These are phyloP conservation scores for Glycyrrhiza uralensis DNA, from an alignment of 306 rosid species.

Conservation along the genomic window DNA sequence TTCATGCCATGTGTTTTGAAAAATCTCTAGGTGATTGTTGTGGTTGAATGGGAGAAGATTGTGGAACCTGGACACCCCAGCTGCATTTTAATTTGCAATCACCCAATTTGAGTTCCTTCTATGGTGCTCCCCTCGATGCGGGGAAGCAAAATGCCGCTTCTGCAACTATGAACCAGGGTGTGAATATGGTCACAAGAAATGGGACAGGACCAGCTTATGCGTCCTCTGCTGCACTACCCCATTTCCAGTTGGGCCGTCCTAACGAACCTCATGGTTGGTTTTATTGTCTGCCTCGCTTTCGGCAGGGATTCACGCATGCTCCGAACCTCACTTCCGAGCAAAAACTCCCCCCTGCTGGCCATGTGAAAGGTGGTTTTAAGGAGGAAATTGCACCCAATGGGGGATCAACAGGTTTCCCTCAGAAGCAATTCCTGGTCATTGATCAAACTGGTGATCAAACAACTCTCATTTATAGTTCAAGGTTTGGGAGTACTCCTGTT, in stretches of 20 bases:
- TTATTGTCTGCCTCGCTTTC: conserved; percentile 56
- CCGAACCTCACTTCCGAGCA: conserved; percentile 28
- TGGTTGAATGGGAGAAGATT: conserved; percentile 74
- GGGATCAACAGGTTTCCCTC: conserved; percentile 32
- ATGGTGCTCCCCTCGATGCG: conserved; percentile 36
- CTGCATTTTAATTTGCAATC: conserved; percentile 53
- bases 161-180: conserved; percentile 37
- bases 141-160: conserved; percentile 50
- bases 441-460: conserved; percentile 71
- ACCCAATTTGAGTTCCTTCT: conserved; percentile 39
- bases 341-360: conserved; percentile 22
- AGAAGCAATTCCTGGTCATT: conserved; percentile 63
- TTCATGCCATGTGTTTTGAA: neutral
- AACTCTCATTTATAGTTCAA: conserved; percentile 58
- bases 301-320: conserved; percentile 51
- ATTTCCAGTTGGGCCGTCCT: conserved; percentile 39
- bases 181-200: conserved; percentile 32
- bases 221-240: conserved; percentile 45
- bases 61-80: conserved; percentile 49
- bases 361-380: conserved; percentile 14
- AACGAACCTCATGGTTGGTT: conserved; percentile 75
- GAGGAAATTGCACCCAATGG: conserved; percentile 30
- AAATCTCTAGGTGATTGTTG: conserved; percentile 56
- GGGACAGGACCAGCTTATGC: conserved; percentile 36
- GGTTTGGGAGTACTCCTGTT: conserved; percentile 50